Conservation (phyloP, 805 yeast genomes). For the Cyberlindnera nakhonratchasimensis region DNA sequence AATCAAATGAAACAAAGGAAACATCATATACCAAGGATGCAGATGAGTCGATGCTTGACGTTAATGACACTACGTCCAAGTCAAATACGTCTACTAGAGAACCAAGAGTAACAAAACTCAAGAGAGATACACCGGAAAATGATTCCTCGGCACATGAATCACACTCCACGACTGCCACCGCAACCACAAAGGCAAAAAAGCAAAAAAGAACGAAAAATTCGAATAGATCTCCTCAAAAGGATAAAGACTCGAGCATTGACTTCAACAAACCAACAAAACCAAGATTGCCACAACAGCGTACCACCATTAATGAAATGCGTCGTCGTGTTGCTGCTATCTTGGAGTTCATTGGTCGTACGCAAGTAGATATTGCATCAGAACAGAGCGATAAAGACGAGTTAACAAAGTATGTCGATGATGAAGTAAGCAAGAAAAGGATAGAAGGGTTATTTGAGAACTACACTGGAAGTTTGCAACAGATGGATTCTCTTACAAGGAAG, state of each 20-base stretch:
- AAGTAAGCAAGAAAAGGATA: constrained; percentile 35
- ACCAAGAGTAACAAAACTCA: constrained; percentile 9
- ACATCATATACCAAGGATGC: constrained; percentile 9
- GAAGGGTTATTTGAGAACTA: constrained; percentile 46
- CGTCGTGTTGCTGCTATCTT: constrained; percentile 84
- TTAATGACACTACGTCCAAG: not conserved
- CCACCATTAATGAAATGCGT: constrained; percentile 78
- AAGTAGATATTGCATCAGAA: constrained; percentile 75
- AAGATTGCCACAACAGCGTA: constrained; percentile 71
- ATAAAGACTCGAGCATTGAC: constrained; percentile 37
- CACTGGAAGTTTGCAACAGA: constrained; percentile 55
- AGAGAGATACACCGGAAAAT: constrained; percentile 9
- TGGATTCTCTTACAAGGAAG: constrained; percentile 72
- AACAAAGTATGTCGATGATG: constrained; percentile 44
- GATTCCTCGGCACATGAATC: constrained; percentile 17
- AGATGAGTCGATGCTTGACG: constrained; percentile 5
- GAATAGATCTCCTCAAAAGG: constrained; percentile 16
- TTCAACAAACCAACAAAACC: constrained; percentile 78
- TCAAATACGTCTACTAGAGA: not conserved
- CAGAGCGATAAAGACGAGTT: constrained; percentile 53
- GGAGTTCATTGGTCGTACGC: constrained; percentile 87
- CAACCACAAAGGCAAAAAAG: constrained; percentile 8
- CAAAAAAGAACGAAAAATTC: constrained; percentile 15
- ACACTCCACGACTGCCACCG: constrained; percentile 14
- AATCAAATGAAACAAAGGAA: not conserved